A percentile compares a stretch with the other conserved stretches of the same genome.
phyloP scores from a whole-genome alignment of 1,284 basidiomycete genomes.

The Fomitopsis palustris region DNA sequence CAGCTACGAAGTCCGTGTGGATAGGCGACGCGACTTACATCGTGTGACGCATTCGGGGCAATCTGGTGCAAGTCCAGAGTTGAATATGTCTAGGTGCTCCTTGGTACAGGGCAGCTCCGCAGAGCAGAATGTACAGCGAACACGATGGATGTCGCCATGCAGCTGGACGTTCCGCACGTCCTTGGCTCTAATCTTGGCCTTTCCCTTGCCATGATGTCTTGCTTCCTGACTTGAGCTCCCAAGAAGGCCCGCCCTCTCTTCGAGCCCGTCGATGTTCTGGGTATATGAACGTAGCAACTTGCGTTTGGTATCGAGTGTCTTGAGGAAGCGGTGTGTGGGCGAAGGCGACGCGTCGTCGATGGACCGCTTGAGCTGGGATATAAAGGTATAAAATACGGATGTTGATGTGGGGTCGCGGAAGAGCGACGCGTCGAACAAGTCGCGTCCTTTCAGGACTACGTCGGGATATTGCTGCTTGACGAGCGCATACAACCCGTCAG shows the following conservation, averaged over 20 bases:
- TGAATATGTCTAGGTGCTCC: slow-evolving; percentile 61
- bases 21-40: slow-evolving; percentile 50
- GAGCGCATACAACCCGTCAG: slow-evolving; percentile 83
- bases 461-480: slow-evolving; percentile 85
- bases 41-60: slow-evolving; percentile 80
- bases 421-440: slow-evolving; percentile 85
- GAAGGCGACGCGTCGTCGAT: slow-evolving; percentile 82
- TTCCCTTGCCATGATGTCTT: slow-evolving; percentile 52
- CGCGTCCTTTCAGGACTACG: slow-evolving; percentile 82
- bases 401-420: slow-evolving; percentile 86
- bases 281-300: slow-evolving; percentile 89
- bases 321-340: slow-evolving; percentile 86
- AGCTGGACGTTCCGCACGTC: slow-evolving; percentile 84
- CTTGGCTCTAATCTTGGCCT: slow-evolving; percentile 59
- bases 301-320: slow-evolving; percentile 79
- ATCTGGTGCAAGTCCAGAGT: slow-evolving; percentile 67
- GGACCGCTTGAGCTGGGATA: slow-evolving; percentile 83
- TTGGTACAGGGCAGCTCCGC: slow-evolving; percentile 67
- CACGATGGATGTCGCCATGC: slow-evolving; percentile 89
- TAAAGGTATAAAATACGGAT: slow-evolving; percentile 91
- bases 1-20: slow-evolving; percentile 10
- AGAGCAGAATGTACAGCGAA: slow-evolving; percentile 81
- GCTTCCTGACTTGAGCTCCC: slow-evolving; percentile 56
- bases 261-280: slow-evolving; percentile 94
- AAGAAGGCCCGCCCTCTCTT: slow-evolving; percentile 75